These are phyloP conservation scores for Erysimum cheiranthoides DNA, from an alignment of 345 rosid species.

Conservation along the genomic window DNA sequence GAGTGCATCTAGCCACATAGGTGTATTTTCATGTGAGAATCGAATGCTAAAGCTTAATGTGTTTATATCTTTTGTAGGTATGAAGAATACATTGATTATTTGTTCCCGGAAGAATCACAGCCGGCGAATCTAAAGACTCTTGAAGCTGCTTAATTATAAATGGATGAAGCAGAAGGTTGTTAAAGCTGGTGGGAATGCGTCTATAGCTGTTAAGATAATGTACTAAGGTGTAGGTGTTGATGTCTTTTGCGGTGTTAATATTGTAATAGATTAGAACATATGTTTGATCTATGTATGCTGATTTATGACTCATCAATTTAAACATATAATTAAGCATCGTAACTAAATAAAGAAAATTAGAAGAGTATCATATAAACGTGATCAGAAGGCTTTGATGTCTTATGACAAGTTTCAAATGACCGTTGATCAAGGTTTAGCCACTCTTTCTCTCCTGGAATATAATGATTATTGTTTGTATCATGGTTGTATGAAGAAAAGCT, in stretches of 20 bases:
- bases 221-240: neutral
- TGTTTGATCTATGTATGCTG: too few relatives aligned
- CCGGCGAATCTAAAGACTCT: neutral
- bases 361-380: too few relatives aligned
- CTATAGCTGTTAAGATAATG: neutral
- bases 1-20: too few relatives aligned
- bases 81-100: neutral
- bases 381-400: too few relatives aligned
- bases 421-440: too few relatives aligned
- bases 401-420: too few relatives aligned
- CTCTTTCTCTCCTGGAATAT: too few relatives aligned
- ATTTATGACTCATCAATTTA: too few relatives aligned
- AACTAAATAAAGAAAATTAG: too few relatives aligned
- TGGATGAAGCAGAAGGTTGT: neutral
- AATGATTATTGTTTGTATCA: neutral
- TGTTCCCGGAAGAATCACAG: neutral
- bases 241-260: neutral
- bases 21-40: too few relatives aligned
- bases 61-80: neutral
- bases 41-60: neutral
- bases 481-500: neutral
- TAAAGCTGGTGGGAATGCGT: neutral
- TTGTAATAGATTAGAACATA: too few relatives aligned
- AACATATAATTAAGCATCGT: too few relatives aligned
- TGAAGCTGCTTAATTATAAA: neutral